A percentile compares a stretch with the other conserved stretches of the same genome.
Conservation (phyloP, 176 grass and related monocot species). For the Hyparrhenia diplandra region DNA sequence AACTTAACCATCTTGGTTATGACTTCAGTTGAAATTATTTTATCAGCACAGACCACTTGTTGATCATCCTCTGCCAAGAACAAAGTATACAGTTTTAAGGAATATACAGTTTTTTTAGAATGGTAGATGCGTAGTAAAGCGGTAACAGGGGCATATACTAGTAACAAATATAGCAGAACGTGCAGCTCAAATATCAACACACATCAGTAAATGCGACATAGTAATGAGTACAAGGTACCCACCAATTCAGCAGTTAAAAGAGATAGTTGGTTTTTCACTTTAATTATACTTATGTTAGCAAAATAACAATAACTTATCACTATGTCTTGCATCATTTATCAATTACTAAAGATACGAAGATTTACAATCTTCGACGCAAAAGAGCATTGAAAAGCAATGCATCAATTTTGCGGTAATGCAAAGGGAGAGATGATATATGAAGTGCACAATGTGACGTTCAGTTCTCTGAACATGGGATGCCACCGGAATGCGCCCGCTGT, state of each 20-base stretch:
- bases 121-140: not conserved
- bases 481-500: too few species aligned
- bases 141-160: not conserved
- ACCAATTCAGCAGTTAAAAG: not conserved
- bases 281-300: not conserved
- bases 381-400: not conserved
- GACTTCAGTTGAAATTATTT: constrained; percentile 10
- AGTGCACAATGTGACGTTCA: not conserved
- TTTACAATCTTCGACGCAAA: not conserved
- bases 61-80: constrained; percentile 40
- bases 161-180: not conserved
- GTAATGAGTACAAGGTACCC: not conserved
- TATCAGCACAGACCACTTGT: not conserved
- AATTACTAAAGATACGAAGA: not conserved
- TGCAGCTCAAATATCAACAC: not conserved
- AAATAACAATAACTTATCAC: not conserved
- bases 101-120: constrained; percentile 18
- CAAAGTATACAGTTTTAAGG: too few species aligned
- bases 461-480: too few species aligned
- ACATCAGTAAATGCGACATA: not conserved
- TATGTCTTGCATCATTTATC: not conserved
- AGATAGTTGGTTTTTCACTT: not conserved
- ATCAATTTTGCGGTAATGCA: not conserved
- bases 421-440: constrained; percentile 3
- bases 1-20: constrained; percentile 12